Evolutionary conservation across 768 basidiomycete species (phyloP).

Genomic region (Suillus sp.): DNA sequence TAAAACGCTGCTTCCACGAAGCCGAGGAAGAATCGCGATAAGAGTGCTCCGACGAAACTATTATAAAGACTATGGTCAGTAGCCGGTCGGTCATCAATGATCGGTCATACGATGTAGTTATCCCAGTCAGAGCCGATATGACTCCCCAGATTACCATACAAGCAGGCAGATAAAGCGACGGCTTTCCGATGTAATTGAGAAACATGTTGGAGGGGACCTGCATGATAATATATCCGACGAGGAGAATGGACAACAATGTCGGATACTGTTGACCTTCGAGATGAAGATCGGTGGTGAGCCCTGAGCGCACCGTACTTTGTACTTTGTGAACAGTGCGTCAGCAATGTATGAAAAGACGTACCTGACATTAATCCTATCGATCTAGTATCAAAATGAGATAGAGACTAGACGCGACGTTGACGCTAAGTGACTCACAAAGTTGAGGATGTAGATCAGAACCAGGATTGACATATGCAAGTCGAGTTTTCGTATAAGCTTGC

Average conservation of each 20-base stretch:
- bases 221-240: slow-evolving; percentile 54
- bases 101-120: slow-evolving; percentile 32
- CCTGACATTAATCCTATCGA: slow-evolving; percentile 73
- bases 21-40: slow-evolving; percentile 54
- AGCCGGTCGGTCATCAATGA: not conserved
- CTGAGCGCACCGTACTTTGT: slow-evolving; percentile 23
- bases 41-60: slow-evolving; percentile 26
- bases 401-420: not conserved
- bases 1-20: slow-evolving; percentile 52
- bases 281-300: slow-evolving; percentile 64
- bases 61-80: not conserved
- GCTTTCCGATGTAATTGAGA: slow-evolving; percentile 63
- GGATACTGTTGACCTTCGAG: slow-evolving; percentile 63
- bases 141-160: slow-evolving; percentile 76
- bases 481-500: slow-evolving; percentile 53
- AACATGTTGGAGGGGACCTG: slow-evolving; percentile 66
- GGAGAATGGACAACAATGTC: slow-evolving; percentile 67
- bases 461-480: slow-evolving; percentile 58
- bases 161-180: slow-evolving; percentile 38
- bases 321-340: too few relatives aligned
- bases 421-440: slow-evolving; percentile 30
- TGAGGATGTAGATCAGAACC: slow-evolving; percentile 42
- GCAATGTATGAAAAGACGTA: slow-evolving; percentile 29
- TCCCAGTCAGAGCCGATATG: slow-evolving; percentile 51
- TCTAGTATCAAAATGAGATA: slow-evolving; percentile 33